These are phyloP conservation scores for Fagopyrum esculentum DNA, from an alignment of 148 eudicot genomes.

Conservation along the genomic window DNA sequence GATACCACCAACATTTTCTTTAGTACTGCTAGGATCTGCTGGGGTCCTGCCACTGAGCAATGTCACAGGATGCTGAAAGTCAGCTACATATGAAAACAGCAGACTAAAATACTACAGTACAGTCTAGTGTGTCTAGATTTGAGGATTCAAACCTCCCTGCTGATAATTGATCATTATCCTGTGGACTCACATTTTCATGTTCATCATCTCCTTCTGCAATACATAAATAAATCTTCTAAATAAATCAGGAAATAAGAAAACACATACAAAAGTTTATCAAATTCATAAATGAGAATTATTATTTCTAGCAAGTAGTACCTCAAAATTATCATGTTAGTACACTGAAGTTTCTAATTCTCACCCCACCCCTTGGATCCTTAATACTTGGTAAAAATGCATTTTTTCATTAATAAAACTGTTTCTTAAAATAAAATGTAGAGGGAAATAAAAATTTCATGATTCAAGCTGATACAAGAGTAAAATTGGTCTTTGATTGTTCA, in stretches of 20 bases:
- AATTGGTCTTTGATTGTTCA: background rate
- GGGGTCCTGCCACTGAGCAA: slow-evolving; percentile 38
- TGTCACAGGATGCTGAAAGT: slow-evolving; percentile 13
- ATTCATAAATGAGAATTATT: background rate
- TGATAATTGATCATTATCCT: slow-evolving; percentile 27
- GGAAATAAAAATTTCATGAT: background rate
- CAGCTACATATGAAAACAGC: background rate
- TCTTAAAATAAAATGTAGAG: background rate
- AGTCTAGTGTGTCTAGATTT: background rate
- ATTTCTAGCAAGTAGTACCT: background rate
- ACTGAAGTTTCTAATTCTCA: background rate
- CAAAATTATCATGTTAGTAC: background rate
- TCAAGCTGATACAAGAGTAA: background rate
- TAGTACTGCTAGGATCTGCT: slow-evolving; percentile 27
- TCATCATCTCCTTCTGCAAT: slow-evolving; percentile 56
- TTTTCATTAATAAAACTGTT: background rate
- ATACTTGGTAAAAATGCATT: background rate
- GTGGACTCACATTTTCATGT: slow-evolving; percentile 42
- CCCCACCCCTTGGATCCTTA: background rate
- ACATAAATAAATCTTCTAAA: background rate
- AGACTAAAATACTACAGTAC: background rate
- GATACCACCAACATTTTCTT: slow-evolving; percentile 46
- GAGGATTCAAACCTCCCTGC: slow-evolving; percentile 34
- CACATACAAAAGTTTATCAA: background rate
- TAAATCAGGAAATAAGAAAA: background rate